Evolutionary conservation across 805 yeast species (phyloP), one percentile per base, ranked within the genome.

Genomic region (Saccharomycopsis synnaedendra): DNA sequence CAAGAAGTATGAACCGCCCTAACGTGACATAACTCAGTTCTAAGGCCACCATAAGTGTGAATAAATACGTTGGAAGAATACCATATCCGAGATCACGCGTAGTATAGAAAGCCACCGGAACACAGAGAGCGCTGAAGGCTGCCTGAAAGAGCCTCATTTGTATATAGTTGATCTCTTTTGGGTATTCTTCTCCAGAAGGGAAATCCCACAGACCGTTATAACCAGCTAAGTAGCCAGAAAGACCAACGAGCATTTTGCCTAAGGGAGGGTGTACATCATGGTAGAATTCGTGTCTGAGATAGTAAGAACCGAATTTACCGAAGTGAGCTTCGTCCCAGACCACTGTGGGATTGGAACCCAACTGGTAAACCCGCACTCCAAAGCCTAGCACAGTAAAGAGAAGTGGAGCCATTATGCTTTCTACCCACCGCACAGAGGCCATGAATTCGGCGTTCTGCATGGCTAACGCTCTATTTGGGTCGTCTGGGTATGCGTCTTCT

Each of bases 201-300:
- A 90, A 93, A 54, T 76, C 85, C 76, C 88, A 93, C 30, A 81
- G 71, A 27, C 97, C 97, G 60, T 87, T 79, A 65, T 80, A 88
- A n/a, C 87, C 88, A 34, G 93, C 90, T 49, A 88, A 61, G 62
- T 77, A 85, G 42, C 95, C 96, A 39, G 88, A 80, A 36, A 86
- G 69, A 0, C 94, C 97, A 50, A 87, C 85, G 49, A 90, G 71
- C 82, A 90, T 81, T 64, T 90, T 90, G 28, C 96, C 97, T 57
- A 90, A 69, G 1, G 97, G 97, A 41, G 97, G 97, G 65, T 90
- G 97, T 32, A 90, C 96, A 64, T 90, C 97, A 61, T 86, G 94
- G 64, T 88, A 90, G 62, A 84, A 87, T 58, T 86, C 94, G 56
- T 85, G 90, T 56, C 74, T 80, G 53, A 90, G 69, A 65, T 90